Base-by-base conservation (phyloP, 2,329 filamentous ascomycete species). In the Talaromyces sp. region DNA sequence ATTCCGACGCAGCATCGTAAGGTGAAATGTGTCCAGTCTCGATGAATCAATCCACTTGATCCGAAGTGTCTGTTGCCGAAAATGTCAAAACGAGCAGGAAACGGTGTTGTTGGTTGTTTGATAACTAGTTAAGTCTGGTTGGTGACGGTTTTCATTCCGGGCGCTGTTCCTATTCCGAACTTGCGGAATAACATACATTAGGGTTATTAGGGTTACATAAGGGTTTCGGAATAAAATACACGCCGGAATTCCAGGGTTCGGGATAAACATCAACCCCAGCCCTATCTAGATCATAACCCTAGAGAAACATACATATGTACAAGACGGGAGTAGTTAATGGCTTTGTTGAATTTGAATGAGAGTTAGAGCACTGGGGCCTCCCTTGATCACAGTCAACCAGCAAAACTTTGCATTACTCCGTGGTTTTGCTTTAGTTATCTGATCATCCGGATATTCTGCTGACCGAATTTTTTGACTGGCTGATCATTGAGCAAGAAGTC, bases 1-100 rank as follows among this genome's bases (percentile, higher is more conserved):
- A 64, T 73, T 74, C 41, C 67, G 68, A 45, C 71, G 70, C 13
- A 69, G 68, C 56, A 58, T 58, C n/a, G 22, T 37, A 3, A 13
- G 31, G 25, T 46, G 6, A 3, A 28, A 7, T 28, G 25, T 28
- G 25, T 3, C 25, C 7, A 7, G 25, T 31, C 25, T 31, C 1
- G 25, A 46, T 19, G 41, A 22, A 31, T 11, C 28, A 22, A 31
- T 11, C 28, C 2, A 28, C 13, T 28, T 28, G 25, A 28, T 4
- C 25, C 25, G 25, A 28, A 28, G 25, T 28, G 4, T 28, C 3
- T 15, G 22, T 43, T 43, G 21, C 21, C 21, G 10, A 45, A 19
- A 25, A 5, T 4, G 5, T 46, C 13, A 28, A 46, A 17, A 5
- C 41, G 22, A 46, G 39, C 9, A 45, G 5, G 17, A 9, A 9